These are phyloP conservation scores for Ophiostoma perfectum DNA, from an alignment of 2,329 filamentous ascomycete genomes.

Conservation along the genomic window DNA sequence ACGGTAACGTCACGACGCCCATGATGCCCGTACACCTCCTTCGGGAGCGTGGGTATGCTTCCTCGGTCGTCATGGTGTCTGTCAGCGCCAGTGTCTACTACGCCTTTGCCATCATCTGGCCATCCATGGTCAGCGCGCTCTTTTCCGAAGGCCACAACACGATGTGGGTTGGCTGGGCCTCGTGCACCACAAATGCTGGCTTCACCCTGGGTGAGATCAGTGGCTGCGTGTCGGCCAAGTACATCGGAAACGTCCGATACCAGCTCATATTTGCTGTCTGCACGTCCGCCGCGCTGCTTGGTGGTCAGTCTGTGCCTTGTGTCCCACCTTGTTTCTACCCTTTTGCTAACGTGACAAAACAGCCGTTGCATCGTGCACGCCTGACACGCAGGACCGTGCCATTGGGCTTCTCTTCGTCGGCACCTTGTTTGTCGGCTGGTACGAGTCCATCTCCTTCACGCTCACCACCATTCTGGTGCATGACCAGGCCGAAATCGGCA, in stretches of 20 bases:
- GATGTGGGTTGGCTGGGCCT: neutral
- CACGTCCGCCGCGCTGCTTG: too few relatives aligned
- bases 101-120: neutral
- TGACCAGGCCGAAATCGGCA: neutral
- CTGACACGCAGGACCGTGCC: too few relatives aligned
- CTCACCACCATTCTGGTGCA: neutral
- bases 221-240: too few relatives aligned
- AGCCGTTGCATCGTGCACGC: too few relatives aligned
- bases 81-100: neutral
- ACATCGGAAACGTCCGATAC: too few relatives aligned
- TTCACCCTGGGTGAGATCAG: too few relatives aligned
- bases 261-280: too few relatives aligned
- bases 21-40: neutral
- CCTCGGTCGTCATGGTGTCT: neutral
- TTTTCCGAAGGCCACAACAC: neutral
- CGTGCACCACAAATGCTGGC: neutral
- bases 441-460: neutral
- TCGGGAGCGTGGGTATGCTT: neutral
- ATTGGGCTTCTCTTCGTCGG: too few relatives aligned
- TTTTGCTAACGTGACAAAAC: too few relatives aligned
- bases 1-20: neutral
- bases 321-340: too few relatives aligned
- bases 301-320: too few relatives aligned
- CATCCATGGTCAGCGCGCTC: neutral
- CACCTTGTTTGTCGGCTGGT: neutral